Conservation (phyloP, 352 stramenopile species). For the Pythium myriotylum region DNA sequence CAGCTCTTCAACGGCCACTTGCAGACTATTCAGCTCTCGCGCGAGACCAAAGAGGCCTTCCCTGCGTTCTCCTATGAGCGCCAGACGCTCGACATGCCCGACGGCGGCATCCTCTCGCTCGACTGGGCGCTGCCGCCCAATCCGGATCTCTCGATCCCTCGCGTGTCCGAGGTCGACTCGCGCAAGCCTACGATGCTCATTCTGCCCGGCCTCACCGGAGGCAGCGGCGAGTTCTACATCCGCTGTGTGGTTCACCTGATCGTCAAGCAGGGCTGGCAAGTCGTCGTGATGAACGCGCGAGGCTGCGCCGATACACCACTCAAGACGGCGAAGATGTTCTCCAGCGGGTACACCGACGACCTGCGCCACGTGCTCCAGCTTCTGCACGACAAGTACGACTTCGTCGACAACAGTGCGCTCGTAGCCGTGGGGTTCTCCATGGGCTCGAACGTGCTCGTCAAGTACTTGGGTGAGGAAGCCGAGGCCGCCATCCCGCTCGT, state of each 20-base stretch:
- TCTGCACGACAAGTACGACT: constrained; percentile 44
- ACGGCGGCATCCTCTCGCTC: constrained; percentile 69
- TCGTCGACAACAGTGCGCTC: constrained; percentile 36
- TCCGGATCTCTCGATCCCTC: constrained; percentile 12
- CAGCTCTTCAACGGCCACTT: constrained; percentile 67
- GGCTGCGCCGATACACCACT: constrained; percentile 66
- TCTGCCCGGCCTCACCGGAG: constrained; percentile 59
- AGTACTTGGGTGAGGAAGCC: constrained; percentile 66
- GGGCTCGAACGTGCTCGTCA: constrained; percentile 75
- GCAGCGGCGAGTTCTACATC: constrained; percentile 73
- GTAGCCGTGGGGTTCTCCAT: constrained; percentile 71
- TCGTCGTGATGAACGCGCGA: constrained; percentile 75
- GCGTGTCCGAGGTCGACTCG: constrained; percentile 36
- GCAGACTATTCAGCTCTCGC: constrained; percentile 55
- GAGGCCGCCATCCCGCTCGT: constrained; percentile 32
- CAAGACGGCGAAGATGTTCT: constrained; percentile 61
- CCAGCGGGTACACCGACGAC: constrained; percentile 69
- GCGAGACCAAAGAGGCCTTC: constrained; percentile 34
- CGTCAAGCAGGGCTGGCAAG: constrained; percentile 55
- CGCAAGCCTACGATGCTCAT: constrained; percentile 47
- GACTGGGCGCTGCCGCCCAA: constrained; percentile 64
- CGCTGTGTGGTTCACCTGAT: constrained; percentile 45
- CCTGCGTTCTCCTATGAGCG: constrained; percentile 52
- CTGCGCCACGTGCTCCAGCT: constrained; percentile 48
- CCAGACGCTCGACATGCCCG: constrained; percentile 59